phyloP scores from a whole-genome alignment of 2,329 filamentous ascomycete species.

The Aspergillus felis region DNA sequence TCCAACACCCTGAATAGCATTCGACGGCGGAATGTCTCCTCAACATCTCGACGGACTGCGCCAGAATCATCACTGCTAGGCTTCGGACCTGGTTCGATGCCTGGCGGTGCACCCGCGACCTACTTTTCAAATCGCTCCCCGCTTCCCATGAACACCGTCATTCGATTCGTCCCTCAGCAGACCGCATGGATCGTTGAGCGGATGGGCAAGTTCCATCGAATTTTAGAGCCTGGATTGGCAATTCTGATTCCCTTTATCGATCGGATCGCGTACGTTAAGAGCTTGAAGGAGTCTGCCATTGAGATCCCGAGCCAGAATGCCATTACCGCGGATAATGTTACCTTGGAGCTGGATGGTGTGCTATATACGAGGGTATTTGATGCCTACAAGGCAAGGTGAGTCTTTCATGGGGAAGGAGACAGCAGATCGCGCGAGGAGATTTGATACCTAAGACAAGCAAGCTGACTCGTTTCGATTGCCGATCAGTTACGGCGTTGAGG shows the following conservation, averaged over 20 bases:
- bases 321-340: slow-evolving; percentile 98
- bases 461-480: slow-evolving; percentile 1
- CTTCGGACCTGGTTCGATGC: slow-evolving; percentile 22
- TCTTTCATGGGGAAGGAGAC: neutral
- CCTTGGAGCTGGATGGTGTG: slow-evolving; percentile 90
- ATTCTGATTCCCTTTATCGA: slow-evolving; percentile 87
- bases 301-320: slow-evolving; percentile 97
- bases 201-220: slow-evolving; percentile 96
- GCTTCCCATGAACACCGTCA: slow-evolving; percentile 86
- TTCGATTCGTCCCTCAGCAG: slow-evolving; percentile 98
- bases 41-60: slow-evolving; percentile 23
- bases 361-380: slow-evolving; percentile 95
- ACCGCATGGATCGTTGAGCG: slow-evolving; percentile 99
- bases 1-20: slow-evolving; percentile 18
- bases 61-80: slow-evolving; percentile 33
- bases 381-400: slow-evolving; percentile 91
- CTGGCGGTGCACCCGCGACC: slow-evolving; percentile 53
- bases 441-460: neutral
- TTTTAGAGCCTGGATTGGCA: slow-evolving; percentile 86
- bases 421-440: neutral
- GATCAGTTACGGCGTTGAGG: slow-evolving; percentile 91
- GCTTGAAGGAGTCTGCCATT: slow-evolving; percentile 89
- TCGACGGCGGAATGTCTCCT: slow-evolving; percentile 29
- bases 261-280: slow-evolving; percentile 96
- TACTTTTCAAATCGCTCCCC: slow-evolving; percentile 67